phyloP scores from a whole-genome alignment of 2,329 filamentous ascomycete species.

The Hypomyces rosellus region DNA sequence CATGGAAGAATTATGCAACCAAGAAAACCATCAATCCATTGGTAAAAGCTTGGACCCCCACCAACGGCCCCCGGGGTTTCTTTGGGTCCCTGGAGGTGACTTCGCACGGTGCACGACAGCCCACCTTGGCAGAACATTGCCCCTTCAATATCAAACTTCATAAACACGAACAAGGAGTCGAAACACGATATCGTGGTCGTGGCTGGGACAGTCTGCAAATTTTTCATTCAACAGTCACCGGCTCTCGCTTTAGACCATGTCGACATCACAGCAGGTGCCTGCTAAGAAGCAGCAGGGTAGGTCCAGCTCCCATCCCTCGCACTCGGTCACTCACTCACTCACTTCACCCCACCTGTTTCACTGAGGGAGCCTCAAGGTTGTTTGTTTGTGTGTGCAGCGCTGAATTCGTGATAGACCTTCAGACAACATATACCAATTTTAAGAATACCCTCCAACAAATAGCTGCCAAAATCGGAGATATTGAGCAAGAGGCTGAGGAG shows the following conservation, averaged over 20 bases:
- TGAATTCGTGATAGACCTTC: conserved; percentile 55
- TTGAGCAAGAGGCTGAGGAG: conserved; percentile 95
- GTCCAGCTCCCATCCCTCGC: conserved; percentile 12
- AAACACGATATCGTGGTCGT: neutral
- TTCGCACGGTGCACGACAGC: too few relatives aligned
- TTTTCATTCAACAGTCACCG: neutral
- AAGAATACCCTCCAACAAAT: conserved; percentile 80
- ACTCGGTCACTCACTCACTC: conserved; percentile 5
- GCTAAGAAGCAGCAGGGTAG: conserved; percentile 71
- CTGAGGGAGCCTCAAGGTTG: neutral
- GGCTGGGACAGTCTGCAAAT: conserved; percentile 2
- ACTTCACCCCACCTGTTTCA: conserved; percentile 14
- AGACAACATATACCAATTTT: conserved; percentile 72
- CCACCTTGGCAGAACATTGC: neutral
- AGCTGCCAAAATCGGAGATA: conserved; percentile 92
- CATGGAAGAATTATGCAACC: neutral
- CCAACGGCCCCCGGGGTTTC: neutral
- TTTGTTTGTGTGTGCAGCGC: neutral
- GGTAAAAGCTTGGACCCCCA: conserved; percentile 27
- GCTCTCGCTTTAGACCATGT: conserved; percentile 30
- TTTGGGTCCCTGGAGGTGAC: too few relatives aligned
- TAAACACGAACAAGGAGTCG: too few relatives aligned
- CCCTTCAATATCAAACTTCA: too few relatives aligned
- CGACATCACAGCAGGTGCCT: conserved; percentile 39
- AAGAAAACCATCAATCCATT: conserved; percentile 6